A percentile compares a stretch with the other conserved stretches of the same genome.
Conservation (phyloP, 148 eudicot species). For the Persicaria maculosa region DNA sequence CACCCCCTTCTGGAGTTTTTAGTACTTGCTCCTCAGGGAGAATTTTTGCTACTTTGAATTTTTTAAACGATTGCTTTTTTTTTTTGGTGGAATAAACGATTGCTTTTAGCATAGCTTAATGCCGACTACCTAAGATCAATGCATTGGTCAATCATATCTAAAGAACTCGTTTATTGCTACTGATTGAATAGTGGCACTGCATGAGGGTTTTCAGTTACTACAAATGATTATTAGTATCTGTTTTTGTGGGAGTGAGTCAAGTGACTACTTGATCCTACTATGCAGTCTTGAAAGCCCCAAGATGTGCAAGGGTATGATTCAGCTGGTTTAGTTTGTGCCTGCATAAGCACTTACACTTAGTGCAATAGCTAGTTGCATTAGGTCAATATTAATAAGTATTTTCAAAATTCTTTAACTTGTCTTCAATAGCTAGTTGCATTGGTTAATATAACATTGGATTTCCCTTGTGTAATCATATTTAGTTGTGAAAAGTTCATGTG, state of each 20-base stretch:
- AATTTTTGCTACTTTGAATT: background rate
- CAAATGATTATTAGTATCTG: background rate
- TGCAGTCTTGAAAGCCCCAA: background rate
- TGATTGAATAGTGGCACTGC: background rate
- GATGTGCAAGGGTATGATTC: background rate
- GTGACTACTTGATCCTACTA: background rate
- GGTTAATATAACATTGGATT: background rate
- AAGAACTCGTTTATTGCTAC: background rate
- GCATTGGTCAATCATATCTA: background rate
- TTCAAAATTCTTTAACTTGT: background rate
- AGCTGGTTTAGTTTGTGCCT: background rate
- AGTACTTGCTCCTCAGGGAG: background rate
- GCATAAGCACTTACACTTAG: background rate
- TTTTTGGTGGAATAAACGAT: background rate
- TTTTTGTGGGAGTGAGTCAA: background rate
- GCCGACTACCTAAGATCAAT: background rate
- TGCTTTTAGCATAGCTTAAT: background rate
- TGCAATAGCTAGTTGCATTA: background rate
- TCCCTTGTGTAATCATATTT: background rate
- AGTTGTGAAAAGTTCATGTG: background rate
- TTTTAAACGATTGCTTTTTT: background rate
- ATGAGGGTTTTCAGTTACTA: background rate
- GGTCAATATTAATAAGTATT: background rate
- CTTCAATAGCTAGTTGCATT: background rate
- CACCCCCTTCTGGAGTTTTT: background rate